These are phyloP conservation scores for Haberlea rhodopensis DNA, from an alignment of 257 asterid genomes.

Conservation along the genomic window DNA sequence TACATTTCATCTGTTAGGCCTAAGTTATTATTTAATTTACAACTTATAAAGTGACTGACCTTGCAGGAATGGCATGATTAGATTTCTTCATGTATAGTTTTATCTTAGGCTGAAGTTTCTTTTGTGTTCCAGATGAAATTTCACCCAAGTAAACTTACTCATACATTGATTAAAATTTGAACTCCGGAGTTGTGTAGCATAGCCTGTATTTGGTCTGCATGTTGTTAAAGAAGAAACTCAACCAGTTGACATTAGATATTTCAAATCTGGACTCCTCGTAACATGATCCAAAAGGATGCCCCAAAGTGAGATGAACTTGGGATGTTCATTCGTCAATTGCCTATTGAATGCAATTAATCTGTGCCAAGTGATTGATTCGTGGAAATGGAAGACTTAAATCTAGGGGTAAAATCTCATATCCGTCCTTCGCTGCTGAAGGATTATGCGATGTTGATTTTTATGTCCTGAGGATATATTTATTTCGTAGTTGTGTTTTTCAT, in stretches of 20 bases:
- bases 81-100: neutral
- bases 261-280: neutral
- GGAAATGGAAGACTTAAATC: neutral
- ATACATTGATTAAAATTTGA: neutral
- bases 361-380: constrained; percentile 6
- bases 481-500: constrained; percentile 9
- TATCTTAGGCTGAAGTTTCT: constrained; percentile 5
- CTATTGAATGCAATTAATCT: constrained; percentile 14
- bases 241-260: constrained; percentile 2
- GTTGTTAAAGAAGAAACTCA: neutral
- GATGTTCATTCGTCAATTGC: constrained; percentile 3
- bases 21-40: neutral
- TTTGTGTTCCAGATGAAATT: constrained; percentile 1
- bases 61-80: neutral
- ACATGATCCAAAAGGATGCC: constrained; percentile 5
- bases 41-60: constrained; percentile 3
- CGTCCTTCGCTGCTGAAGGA: neutral
- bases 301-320: constrained; percentile 12
- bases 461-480: neutral
- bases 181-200: neutral
- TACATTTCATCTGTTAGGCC: neutral
- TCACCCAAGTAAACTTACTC: neutral
- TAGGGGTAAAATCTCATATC: neutral
- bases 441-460: neutral
- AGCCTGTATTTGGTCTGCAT: neutral